Evolutionary conservation across 2,329 filamentous ascomycete genomes (phyloP).

Genomic region (Ampelomyces quisqualis): DNA sequence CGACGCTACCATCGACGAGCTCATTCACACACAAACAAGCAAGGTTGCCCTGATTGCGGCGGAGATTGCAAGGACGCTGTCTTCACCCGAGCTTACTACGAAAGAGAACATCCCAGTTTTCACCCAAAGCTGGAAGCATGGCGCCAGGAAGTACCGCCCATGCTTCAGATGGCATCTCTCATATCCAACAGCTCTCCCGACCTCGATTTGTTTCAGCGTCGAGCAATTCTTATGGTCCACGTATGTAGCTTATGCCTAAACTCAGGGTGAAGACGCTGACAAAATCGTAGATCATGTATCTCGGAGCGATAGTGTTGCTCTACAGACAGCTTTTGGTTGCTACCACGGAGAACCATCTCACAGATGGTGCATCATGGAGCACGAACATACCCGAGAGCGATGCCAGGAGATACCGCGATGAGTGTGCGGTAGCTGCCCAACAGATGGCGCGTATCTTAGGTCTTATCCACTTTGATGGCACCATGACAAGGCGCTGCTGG

Average conservation of each 20-base stretch:
- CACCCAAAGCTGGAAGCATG: slow-evolving; percentile 38
- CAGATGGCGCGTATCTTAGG: slow-evolving; percentile 40
- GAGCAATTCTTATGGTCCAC: slow-evolving; percentile 43
- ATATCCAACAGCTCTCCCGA: slow-evolving; percentile 26
- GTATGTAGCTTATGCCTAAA: slow-evolving; percentile 16
- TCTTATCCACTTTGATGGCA: slow-evolving; percentile 38
- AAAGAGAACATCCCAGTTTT: slow-evolving; percentile 32
- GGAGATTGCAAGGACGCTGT: slow-evolving; percentile 39
- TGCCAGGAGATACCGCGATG: slow-evolving; percentile 29
- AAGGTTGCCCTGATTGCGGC: slow-evolving; percentile 41
- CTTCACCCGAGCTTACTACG: slow-evolving; percentile 33
- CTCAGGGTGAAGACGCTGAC: slow-evolving; percentile 3
- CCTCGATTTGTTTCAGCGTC: slow-evolving; percentile 33
- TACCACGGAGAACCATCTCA: slow-evolving; percentile 34
- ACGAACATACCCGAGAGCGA: slow-evolving; percentile 31
- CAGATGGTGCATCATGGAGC: slow-evolving; percentile 23
- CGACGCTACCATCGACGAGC: slow-evolving; percentile 29
- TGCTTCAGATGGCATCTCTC: slow-evolving; percentile 34
- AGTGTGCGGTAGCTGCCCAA: slow-evolving; percentile 40
- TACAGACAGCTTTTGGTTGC: slow-evolving; percentile 41
- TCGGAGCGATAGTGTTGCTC: slow-evolving; percentile 40
- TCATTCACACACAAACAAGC: slow-evolving; percentile 39
- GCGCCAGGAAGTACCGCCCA: slow-evolving; percentile 35
- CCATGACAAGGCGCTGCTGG: slow-evolving; percentile 42
- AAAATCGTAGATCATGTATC: slow-evolving; percentile 39